Conservation (phyloP, 1,284 basidiomycete genomes). For the Peniophora sp. region DNA sequence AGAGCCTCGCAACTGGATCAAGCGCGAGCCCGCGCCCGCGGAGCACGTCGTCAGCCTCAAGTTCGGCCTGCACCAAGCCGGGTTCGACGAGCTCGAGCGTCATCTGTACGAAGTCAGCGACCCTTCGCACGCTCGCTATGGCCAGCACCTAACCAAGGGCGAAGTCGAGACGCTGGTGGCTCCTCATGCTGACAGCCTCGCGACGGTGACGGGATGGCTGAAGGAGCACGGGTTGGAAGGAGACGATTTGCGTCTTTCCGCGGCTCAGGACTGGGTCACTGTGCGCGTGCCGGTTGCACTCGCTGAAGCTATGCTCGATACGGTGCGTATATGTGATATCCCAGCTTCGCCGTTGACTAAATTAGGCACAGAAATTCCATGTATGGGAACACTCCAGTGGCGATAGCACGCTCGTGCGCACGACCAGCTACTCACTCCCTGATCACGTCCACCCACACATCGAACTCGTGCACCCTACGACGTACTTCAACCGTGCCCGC, state of each 20-base stretch:
- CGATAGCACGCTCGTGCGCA: slow-evolving; percentile 53
- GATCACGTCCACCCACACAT: slow-evolving; percentile 51
- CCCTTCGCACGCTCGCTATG: slow-evolving; percentile 35
- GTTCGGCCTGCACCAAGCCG: slow-evolving; percentile 57
- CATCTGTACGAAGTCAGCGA: slow-evolving; percentile 63
- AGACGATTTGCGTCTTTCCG: slow-evolving; percentile 39
- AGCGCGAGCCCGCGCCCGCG: slow-evolving; percentile 32
- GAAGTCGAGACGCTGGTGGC: slow-evolving; percentile 53
- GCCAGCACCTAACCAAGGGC: slow-evolving; percentile 55
- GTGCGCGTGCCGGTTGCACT: slow-evolving; percentile 48
- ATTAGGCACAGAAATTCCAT: slow-evolving; percentile 8
- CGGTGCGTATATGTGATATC: slow-evolving; percentile 1
- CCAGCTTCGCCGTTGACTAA: not conserved
- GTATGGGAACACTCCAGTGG: slow-evolving; percentile 48
- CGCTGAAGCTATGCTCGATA: slow-evolving; percentile 35
- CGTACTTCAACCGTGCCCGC: slow-evolving; percentile 52
- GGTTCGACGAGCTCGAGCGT: slow-evolving; percentile 49
- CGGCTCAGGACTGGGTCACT: slow-evolving; percentile 63
- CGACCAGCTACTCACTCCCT: slow-evolving; percentile 64
- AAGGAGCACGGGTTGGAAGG: slow-evolving; percentile 43
- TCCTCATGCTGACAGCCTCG: slow-evolving; percentile 46
- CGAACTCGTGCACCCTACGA: slow-evolving; percentile 71
- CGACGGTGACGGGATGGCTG: slow-evolving; percentile 55
- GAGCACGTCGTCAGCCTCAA: slow-evolving; percentile 47
- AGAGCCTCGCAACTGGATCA: slow-evolving; percentile 45